These are phyloP conservation scores for Apocynum venetum DNA, from an alignment of 257 asterid genomes.

Conservation along the genomic window DNA sequence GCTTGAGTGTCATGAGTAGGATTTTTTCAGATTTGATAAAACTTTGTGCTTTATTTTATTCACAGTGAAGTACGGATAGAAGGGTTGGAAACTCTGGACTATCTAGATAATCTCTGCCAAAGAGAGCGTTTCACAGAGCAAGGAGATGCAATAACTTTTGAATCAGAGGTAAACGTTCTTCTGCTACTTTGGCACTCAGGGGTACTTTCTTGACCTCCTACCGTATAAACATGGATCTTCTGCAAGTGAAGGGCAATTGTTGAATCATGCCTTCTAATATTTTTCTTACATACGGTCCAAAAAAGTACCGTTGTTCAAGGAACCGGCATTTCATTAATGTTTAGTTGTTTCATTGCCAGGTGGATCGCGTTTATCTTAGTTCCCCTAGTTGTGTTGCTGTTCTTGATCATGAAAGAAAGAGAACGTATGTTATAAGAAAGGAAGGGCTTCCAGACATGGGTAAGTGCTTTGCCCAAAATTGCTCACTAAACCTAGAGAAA, in stretches of 20 bases:
- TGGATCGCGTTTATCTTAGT: conserved; percentile 78
- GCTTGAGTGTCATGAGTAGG: background rate
- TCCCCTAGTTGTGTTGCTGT: conserved; percentile 67
- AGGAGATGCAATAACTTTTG: conserved; percentile 93
- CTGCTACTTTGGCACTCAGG: background rate
- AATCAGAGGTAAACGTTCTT: conserved; percentile 63
- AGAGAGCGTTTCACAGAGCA: conserved; percentile 89
- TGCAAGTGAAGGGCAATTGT: background rate
- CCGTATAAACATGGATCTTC: background rate
- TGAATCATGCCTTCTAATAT: background rate
- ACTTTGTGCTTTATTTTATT: background rate
- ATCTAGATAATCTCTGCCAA: conserved; percentile 73
- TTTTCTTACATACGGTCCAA: background rate
- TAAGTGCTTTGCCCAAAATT: conserved; percentile 21
- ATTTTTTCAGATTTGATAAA: background rate
- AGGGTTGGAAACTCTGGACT: conserved; percentile 92
- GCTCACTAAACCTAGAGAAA: background rate
- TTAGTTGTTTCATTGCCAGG: conserved; percentile 37
- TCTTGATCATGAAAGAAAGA: conserved; percentile 83
- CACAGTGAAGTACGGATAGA: conserved; percentile 89
- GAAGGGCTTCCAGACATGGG: conserved; percentile 91
- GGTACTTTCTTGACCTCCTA: background rate
- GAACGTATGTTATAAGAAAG: conserved; percentile 74
- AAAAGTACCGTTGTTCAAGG: no score
- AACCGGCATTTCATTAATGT: background rate